Percentiles rank a stretch among this genome's conserved stretches.
Evolutionary conservation across 1,284 basidiomycete species (phyloP).

Genomic region (Macrocystidia cucumis): DNA sequence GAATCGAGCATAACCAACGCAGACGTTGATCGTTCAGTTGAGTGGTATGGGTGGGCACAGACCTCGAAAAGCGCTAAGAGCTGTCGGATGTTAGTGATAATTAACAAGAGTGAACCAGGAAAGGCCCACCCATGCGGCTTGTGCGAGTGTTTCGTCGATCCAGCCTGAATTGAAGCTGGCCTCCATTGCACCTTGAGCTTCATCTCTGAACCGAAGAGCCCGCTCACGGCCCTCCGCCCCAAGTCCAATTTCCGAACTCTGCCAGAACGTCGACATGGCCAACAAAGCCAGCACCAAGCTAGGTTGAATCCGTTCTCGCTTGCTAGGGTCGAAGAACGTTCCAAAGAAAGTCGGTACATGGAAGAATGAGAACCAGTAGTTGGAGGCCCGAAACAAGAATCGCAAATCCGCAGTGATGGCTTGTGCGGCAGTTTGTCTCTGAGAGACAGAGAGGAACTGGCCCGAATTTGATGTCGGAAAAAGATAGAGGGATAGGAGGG

Average conservation of each 20-base stretch:
- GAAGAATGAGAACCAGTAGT: constrained; percentile 67
- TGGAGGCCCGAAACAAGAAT: constrained; percentile 55
- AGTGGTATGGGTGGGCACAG: constrained; percentile 57
- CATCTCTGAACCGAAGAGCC: constrained; percentile 51
- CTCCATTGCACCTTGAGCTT: constrained; percentile 65
- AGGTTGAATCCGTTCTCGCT: constrained; percentile 55
- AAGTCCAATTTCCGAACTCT: constrained; percentile 54
- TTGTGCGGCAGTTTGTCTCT: constrained; percentile 36
- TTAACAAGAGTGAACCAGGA: constrained; percentile 4
- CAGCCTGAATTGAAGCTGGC: constrained; percentile 61
- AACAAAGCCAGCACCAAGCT: constrained; percentile 58
- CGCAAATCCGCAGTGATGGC: constrained; percentile 51
- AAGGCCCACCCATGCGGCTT: constrained; percentile 62
- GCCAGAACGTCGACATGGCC: constrained; percentile 58
- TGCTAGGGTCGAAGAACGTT: constrained; percentile 45
- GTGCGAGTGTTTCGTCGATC: constrained; percentile 63
- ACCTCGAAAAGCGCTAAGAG: constrained; percentile 65
- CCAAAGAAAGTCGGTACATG: constrained; percentile 61
- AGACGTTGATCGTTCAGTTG: constrained; percentile 43
- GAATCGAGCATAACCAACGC: constrained; percentile 55
- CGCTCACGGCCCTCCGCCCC: constrained; percentile 41
- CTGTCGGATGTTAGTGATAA: constrained; percentile 24
- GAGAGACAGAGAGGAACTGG: constrained; percentile 26
- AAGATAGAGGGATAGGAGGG: constrained; percentile 48
- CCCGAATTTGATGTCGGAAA: constrained; percentile 24